A percentile compares a stretch with the other conserved stretches of the same genome.
Conservation (phyloP, 495 filamentous ascomycete genomes). For the Penicillium coprophilum region DNA sequence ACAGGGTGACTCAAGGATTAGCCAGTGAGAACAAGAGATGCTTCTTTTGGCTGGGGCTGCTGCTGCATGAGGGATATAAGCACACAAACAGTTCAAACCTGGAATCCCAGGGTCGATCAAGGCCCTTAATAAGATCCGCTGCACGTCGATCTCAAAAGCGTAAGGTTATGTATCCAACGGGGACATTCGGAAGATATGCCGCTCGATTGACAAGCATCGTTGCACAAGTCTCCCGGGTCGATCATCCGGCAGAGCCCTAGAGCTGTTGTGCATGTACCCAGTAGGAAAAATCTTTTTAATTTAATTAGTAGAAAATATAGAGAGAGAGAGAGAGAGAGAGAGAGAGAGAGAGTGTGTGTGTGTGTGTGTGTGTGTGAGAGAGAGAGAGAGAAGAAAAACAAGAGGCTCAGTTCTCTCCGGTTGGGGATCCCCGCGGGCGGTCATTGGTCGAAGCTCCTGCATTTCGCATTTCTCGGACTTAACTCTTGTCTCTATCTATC, state of each 20-base stretch:
- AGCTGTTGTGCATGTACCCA: not conserved
- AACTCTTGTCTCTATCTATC: slow-evolving; percentile 9
- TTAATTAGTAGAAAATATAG: not conserved
- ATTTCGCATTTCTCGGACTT: slow-evolving; percentile 3
- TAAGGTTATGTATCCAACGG: slow-evolving; percentile 28
- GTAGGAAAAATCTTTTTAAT: slow-evolving; percentile 12
- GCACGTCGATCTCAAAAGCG: slow-evolving; percentile 11
- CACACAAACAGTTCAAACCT: slow-evolving; percentile 24
- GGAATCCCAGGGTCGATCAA: slow-evolving; percentile 12
- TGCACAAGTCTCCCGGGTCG: slow-evolving; percentile 35
- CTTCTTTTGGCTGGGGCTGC: slow-evolving; percentile 20
- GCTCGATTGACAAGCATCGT: slow-evolving; percentile 37
- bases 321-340: not conserved
- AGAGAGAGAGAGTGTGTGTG: not conserved
- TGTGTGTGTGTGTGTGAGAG: too few species aligned
- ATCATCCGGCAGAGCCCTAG: slow-evolving; percentile 29
- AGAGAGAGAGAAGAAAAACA: not conserved
- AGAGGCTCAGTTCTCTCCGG: slow-evolving; percentile 8
- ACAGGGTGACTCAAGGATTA: not conserved
- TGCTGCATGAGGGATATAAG: slow-evolving; percentile 20
- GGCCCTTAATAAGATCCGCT: slow-evolving; percentile 17
- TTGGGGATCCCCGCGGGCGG: not conserved
- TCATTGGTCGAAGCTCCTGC: slow-evolving; percentile 26
- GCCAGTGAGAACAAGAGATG: slow-evolving; percentile 5
- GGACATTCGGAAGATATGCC: slow-evolving; percentile 41